Conservation (phyloP, 345 rosid species). For the Geranium brycei region DNA sequence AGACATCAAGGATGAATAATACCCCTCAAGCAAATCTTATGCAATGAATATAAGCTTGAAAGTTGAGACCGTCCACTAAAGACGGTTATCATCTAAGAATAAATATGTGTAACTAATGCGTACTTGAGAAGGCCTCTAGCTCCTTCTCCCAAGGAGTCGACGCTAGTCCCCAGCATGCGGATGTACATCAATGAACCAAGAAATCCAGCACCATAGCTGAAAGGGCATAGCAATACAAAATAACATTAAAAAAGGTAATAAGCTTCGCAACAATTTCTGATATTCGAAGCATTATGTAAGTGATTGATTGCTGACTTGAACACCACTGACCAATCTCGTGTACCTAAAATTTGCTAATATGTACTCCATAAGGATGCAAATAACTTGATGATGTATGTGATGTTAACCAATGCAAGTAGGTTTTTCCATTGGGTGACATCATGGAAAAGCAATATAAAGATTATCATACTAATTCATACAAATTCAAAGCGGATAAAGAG, state of each 20-base stretch:
- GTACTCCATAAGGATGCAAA: too few species aligned
- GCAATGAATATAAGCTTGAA: neutral
- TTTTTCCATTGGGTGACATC: too few species aligned
- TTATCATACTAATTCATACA: too few species aligned
- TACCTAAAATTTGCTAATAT: too few species aligned
- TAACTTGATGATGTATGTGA: too few species aligned
- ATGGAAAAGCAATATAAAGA: too few species aligned
- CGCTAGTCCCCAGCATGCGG: conserved; percentile 76
- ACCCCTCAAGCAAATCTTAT: neutral
- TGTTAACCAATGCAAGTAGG: too few species aligned
- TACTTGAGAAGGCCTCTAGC: conserved; percentile 75
- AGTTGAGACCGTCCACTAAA: neutral
- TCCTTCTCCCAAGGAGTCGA: conserved; percentile 83
- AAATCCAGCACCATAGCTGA: conserved; percentile 76
- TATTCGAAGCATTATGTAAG: neutral
- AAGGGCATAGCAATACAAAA: neutral
- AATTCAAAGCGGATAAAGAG: too few species aligned
- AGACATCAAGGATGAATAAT: too few species aligned
- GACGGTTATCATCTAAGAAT: too few species aligned
- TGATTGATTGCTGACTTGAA: neutral
- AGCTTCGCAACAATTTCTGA: neutral
- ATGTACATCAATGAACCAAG: conserved; percentile 67
- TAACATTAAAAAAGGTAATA: conserved; percentile 2
- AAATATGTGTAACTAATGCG: conserved; percentile 7
- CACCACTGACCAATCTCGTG: neutral